Evolutionary conservation across 2,329 filamentous ascomycete genomes (phyloP).

Genomic region (Tolypocladium paradoxum): DNA sequence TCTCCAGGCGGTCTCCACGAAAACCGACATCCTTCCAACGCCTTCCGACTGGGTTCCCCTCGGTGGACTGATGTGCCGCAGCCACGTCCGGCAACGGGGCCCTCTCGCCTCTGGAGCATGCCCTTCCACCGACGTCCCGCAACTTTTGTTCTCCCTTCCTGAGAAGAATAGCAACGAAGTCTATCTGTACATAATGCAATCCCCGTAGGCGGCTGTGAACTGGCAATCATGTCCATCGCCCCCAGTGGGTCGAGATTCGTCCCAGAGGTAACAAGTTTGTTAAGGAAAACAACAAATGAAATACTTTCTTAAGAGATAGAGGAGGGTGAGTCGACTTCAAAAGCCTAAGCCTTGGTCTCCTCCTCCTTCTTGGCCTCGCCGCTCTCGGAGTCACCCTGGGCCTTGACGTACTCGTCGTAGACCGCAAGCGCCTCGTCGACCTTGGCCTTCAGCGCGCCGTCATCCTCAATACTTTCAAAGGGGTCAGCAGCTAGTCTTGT

Average conservation of each 20-base stretch:
- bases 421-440: slow-evolving; percentile 95
- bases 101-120: slow-evolving; percentile 2
- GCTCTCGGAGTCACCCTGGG: slow-evolving; percentile 40
- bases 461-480: slow-evolving; percentile 71
- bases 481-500: slow-evolving; percentile 5
- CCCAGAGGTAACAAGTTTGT: slow-evolving; percentile 2
- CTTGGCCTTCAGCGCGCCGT: slow-evolving; percentile 81
- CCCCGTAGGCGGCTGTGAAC: slow-evolving; percentile 14
- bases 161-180: slow-evolving; percentile 28
- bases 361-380: slow-evolving; percentile 39
- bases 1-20: slow-evolving; percentile 25
- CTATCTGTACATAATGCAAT: slow-evolving; percentile 30
- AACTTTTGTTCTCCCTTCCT: slow-evolving; percentile 25
- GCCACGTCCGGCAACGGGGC: slow-evolving; percentile 2
- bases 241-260: neutral
- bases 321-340: neutral
- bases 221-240: slow-evolving; percentile 16
- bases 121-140: slow-evolving; percentile 17
- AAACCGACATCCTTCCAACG: slow-evolving; percentile 28
- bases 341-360: slow-evolving; percentile 29
- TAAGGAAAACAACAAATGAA: slow-evolving; percentile 20
- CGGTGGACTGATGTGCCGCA: neutral
- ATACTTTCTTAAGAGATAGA: slow-evolving; percentile 7
- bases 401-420: slow-evolving; percentile 98
- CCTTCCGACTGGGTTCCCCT: slow-evolving; percentile 22